Evolutionary conservation across 208 protist species (phyloP).

Genomic region (Leishmania major): DNA sequence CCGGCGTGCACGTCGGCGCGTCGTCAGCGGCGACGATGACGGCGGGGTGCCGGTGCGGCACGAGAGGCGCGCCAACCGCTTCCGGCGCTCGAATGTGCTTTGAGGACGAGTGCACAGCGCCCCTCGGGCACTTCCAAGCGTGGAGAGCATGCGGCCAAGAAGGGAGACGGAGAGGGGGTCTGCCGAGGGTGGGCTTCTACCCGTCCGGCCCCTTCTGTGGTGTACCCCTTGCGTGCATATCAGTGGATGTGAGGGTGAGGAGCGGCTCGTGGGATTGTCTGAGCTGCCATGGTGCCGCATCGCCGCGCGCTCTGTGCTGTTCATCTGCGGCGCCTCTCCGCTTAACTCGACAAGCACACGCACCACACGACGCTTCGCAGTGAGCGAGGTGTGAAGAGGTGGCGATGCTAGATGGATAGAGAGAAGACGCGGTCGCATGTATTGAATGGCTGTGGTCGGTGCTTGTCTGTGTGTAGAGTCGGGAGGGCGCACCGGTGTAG

Average conservation of each 20-base stretch:
- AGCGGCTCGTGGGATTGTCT: not conserved
- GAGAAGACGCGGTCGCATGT: not conserved
- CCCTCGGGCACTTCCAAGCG: not conserved
- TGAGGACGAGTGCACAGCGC: slow-evolving; percentile 7
- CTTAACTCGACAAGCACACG: not conserved
- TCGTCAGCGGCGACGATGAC: slow-evolving; percentile 4
- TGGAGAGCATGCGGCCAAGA: not conserved
- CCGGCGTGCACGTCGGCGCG: slow-evolving; percentile 18
- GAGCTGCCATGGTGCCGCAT: not conserved
- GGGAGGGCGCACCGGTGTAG: not conserved
- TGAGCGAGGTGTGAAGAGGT: not conserved
- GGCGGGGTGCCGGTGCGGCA: slow-evolving; percentile 16
- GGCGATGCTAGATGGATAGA: not conserved
- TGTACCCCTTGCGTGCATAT: not conserved
- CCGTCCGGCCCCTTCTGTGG: not conserved
- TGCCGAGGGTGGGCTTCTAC: not conserved
- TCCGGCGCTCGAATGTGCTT: slow-evolving; percentile 32
- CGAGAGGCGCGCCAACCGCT: slow-evolving; percentile 39
- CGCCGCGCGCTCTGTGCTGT: not conserved
- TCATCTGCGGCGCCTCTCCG: not conserved
- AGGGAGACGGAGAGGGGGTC: not conserved
- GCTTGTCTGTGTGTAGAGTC: not conserved
- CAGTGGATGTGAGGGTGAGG: not conserved
- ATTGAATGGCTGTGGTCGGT: not conserved
- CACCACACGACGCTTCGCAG: not conserved